Evolutionary conservation across 345 rosid species (phyloP).

Genomic region (Bruguiera parviflora): DNA sequence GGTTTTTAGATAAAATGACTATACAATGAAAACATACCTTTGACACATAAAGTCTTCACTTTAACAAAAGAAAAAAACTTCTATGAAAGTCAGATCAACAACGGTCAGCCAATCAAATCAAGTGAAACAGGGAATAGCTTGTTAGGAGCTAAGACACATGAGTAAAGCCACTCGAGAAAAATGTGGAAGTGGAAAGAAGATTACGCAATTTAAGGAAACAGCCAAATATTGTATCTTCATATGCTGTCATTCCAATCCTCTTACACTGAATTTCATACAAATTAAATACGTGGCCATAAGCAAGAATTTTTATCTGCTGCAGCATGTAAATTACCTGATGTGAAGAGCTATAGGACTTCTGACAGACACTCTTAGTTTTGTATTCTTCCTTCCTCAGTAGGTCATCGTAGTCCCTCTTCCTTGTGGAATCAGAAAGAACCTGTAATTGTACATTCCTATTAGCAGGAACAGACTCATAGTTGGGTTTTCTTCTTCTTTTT

Average conservation of each 20-base stretch:
- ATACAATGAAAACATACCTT: too few species aligned
- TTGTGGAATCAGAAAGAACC: slow-evolving; percentile 86
- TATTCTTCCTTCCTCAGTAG: slow-evolving; percentile 78
- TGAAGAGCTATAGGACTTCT: slow-evolving; percentile 48
- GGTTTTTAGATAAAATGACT: too few species aligned
- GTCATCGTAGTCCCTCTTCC: slow-evolving; percentile 94
- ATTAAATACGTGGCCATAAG: not conserved
- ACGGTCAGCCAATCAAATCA: too few species aligned
- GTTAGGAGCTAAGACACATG: too few species aligned
- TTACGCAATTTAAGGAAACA: not conserved
- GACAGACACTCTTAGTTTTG: slow-evolving; percentile 67
- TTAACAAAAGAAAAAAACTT: too few species aligned
- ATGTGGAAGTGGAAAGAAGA: not conserved
- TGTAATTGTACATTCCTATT: slow-evolving; percentile 26
- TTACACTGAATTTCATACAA: slow-evolving; percentile 1
- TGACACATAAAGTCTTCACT: too few species aligned
- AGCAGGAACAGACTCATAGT: slow-evolving; percentile 8
- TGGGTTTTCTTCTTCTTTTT: slow-evolving; percentile 2
- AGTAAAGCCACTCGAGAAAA: not conserved
- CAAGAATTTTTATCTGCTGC: not conserved
- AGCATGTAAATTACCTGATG: slow-evolving; percentile 47
- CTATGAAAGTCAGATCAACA: too few species aligned
- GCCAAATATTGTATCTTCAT: too few species aligned
- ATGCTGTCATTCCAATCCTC: not conserved
- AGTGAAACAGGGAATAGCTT: too few species aligned